phyloP scores from a whole-genome alignment of 2,329 filamentous ascomycete species.

The Sporothrix inflata region DNA sequence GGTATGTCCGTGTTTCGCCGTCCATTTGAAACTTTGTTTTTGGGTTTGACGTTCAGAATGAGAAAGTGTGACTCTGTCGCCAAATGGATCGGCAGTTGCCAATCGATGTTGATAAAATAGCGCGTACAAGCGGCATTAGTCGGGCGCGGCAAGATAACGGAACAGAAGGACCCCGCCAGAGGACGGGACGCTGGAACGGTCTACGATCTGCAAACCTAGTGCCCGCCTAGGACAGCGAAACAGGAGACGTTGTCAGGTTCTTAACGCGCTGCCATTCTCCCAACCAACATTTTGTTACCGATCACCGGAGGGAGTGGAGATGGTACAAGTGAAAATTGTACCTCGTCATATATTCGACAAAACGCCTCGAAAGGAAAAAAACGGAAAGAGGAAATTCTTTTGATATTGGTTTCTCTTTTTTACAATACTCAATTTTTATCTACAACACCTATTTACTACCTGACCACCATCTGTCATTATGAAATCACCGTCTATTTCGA shows the following conservation, averaged over 20 bases:
- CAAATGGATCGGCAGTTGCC: not conserved
- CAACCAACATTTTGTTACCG: not conserved
- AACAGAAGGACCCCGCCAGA: not conserved
- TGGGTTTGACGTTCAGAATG: not conserved
- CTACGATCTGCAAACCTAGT: not conserved
- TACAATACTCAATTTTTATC: too few relatives aligned
- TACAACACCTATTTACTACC: too few relatives aligned
- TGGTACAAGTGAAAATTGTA: not conserved
- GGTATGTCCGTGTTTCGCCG: constrained; percentile 5
- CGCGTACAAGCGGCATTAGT: not conserved
- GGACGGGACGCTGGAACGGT: not conserved
- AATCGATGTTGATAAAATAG: not conserved
- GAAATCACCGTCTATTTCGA: not conserved
- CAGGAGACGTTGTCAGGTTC: too few relatives aligned
- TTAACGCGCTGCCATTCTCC: too few relatives aligned
- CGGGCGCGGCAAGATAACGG: not conserved
- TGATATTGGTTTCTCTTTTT: too few relatives aligned
- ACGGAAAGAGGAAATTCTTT: too few relatives aligned
- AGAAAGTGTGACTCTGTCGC: too few relatives aligned
- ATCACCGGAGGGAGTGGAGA: not conserved
- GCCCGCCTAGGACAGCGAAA: not conserved
- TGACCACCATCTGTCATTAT: too few relatives aligned
- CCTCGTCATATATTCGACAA: not conserved
- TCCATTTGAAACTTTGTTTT: not conserved
- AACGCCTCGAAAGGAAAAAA: not conserved